Evolutionary conservation across 2,329 filamentous ascomycete species (phyloP).

Genomic region (Pseudogymnoascus sp.): DNA sequence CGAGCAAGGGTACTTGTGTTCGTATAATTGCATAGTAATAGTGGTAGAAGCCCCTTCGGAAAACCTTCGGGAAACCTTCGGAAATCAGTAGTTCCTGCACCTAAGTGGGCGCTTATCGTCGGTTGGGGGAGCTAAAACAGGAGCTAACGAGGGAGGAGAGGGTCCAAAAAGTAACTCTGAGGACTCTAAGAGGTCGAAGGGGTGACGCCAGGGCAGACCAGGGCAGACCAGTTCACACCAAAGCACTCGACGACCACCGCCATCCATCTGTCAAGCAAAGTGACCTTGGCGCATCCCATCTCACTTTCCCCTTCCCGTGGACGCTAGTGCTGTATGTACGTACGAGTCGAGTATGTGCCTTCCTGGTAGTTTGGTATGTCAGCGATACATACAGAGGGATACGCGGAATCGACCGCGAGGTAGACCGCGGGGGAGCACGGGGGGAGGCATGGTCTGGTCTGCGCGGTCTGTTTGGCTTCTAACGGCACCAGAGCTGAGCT

Average conservation of each 20-base stretch:
- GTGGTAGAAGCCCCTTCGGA: background rate
- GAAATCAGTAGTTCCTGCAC: conserved; percentile 3
- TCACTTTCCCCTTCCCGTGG: background rate
- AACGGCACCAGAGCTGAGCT: background rate
- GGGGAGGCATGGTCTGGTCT: background rate
- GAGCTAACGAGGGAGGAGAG: background rate
- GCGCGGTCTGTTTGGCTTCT: background rate
- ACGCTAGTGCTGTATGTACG: background rate
- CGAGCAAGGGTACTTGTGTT: background rate
- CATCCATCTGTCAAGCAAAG: background rate
- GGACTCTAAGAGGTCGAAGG: background rate
- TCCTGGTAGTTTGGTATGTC: background rate
- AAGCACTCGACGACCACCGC: background rate
- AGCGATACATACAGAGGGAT: background rate
- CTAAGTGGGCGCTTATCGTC: conserved; percentile 2
- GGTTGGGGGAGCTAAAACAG: background rate
- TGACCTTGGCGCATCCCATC: background rate
- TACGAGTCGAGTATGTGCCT: background rate
- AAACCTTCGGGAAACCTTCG: background rate
- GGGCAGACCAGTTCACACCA: background rate
- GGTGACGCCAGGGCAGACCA: background rate
- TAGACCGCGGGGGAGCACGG: background rate
- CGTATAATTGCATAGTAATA: background rate
- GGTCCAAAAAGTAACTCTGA: background rate
- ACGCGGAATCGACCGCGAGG: background rate